phyloP scores from a whole-genome alignment of 257 asterid genomes.

The Ligustrum vulgare region DNA sequence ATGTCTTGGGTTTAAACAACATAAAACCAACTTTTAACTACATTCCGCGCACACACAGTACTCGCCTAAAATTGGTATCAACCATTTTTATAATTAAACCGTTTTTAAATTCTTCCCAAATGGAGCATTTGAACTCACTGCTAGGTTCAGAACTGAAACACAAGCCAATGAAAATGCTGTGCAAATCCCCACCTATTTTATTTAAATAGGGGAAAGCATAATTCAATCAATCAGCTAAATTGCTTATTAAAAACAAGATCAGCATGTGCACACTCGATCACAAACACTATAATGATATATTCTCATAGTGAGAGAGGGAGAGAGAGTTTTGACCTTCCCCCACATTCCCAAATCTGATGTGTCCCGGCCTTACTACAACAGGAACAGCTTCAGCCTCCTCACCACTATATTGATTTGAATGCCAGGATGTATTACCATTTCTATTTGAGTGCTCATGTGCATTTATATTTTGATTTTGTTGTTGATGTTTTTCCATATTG shows the following conservation, averaged over 20 bases:
- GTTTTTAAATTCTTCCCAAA: too few species aligned
- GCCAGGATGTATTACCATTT: slow-evolving; percentile 26
- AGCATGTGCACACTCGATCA: slow-evolving; percentile 2
- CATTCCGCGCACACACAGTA: too few species aligned
- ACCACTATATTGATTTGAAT: slow-evolving; percentile 29
- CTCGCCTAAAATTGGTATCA: too few species aligned
- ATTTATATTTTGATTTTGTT: slow-evolving; percentile 28
- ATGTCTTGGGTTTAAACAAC: too few species aligned
- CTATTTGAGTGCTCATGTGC: slow-evolving; percentile 32
- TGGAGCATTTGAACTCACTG: background rate
- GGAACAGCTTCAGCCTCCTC: slow-evolving; percentile 73
- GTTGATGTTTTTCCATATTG: slow-evolving; percentile 37
- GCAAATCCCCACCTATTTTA: background rate
- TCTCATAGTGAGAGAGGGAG: background rate
- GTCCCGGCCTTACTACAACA: slow-evolving; percentile 80
- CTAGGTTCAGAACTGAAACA: slow-evolving; percentile 6
- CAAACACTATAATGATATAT: background rate
- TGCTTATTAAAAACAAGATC: slow-evolving; percentile 14
- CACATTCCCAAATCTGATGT: slow-evolving; percentile 86
- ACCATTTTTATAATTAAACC: too few species aligned
- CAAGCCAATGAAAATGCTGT: slow-evolving; percentile 7
- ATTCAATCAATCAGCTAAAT: slow-evolving; percentile 11
- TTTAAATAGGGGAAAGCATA: background rate
- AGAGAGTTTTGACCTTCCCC: slow-evolving; percentile 58
- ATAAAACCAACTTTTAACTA: too few species aligned